These are phyloP conservation scores for Raddia guianensis DNA, from an alignment of 176 grass and related monocot genomes.

Conservation along the genomic window DNA sequence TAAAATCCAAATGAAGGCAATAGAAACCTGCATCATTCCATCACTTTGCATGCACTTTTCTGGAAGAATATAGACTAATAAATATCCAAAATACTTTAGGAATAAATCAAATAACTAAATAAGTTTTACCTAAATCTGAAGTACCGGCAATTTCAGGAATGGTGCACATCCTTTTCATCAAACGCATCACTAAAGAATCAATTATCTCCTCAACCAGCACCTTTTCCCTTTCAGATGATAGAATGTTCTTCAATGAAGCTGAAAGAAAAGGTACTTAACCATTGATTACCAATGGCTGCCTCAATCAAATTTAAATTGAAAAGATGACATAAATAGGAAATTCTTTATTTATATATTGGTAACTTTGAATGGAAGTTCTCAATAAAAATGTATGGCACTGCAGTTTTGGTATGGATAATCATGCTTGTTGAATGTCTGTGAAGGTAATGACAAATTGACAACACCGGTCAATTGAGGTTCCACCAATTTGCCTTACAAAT, in stretches of 20 bases:
- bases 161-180: conserved; percentile 90
- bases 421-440: not conserved
- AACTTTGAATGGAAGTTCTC: not conserved
- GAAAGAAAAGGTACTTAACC: conserved; percentile 38
- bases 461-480: not conserved
- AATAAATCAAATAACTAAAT: conserved; percentile 17
- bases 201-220: conserved; percentile 75
- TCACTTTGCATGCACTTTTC: conserved; percentile 23
- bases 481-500: not conserved
- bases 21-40: not conserved
- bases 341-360: not conserved
- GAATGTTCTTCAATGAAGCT: conserved; percentile 89
- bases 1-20: not conserved
- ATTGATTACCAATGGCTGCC: not conserved
- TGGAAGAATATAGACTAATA: conserved; percentile 29
- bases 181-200: conserved; percentile 68
- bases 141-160: conserved; percentile 53
- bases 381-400: not conserved
- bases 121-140: conserved; percentile 48
- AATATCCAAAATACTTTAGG: conserved; percentile 10
- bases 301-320: conserved; percentile 32
- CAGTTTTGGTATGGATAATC: not conserved
- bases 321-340: conserved; percentile 12
- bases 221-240: conserved; percentile 58
- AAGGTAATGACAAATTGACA: not conserved